phyloP scores from a whole-genome alignment of 306 rosid species.

The Sechiopsis laciniata region DNA sequence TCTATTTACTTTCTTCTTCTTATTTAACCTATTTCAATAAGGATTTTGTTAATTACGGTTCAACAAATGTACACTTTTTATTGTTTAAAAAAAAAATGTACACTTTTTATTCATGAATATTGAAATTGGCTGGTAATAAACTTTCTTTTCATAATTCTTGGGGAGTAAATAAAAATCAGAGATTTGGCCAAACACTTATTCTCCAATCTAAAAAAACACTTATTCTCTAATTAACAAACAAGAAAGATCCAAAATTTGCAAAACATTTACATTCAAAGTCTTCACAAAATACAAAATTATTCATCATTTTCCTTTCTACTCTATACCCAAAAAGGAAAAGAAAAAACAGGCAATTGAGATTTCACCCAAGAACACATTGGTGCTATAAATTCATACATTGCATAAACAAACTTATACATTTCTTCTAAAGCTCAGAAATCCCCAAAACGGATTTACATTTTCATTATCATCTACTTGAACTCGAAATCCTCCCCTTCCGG shows the following conservation, averaged over 20 bases:
- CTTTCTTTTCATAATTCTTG: too few relatives aligned
- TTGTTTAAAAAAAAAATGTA: too few relatives aligned
- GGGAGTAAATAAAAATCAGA: too few relatives aligned
- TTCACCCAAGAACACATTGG: background rate
- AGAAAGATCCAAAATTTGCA: background rate
- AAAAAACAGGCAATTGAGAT: background rate
- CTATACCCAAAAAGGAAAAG: too few relatives aligned
- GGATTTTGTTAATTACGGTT: too few relatives aligned
- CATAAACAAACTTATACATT: background rate
- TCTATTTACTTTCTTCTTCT: too few relatives aligned
- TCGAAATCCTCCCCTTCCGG: background rate
- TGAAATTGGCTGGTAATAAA: too few relatives aligned
- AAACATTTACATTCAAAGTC: background rate
- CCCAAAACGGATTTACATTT: background rate
- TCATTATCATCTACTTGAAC: background rate
- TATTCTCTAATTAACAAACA: background rate
- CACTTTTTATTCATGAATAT: too few relatives aligned
- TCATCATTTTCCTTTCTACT: background rate
- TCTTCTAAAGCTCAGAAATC: background rate
- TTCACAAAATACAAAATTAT: background rate
- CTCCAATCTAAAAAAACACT: too few relatives aligned
- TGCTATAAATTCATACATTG: background rate
- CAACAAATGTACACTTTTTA: too few relatives aligned
- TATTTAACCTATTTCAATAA: too few relatives aligned
- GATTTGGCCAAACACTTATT: too few relatives aligned